Percentiles rank a stretch among this genome's conserved stretches.
phyloP scores from a whole-genome alignment of 768 basidiomycete genomes.

The Gloeostereum incarnatum region DNA sequence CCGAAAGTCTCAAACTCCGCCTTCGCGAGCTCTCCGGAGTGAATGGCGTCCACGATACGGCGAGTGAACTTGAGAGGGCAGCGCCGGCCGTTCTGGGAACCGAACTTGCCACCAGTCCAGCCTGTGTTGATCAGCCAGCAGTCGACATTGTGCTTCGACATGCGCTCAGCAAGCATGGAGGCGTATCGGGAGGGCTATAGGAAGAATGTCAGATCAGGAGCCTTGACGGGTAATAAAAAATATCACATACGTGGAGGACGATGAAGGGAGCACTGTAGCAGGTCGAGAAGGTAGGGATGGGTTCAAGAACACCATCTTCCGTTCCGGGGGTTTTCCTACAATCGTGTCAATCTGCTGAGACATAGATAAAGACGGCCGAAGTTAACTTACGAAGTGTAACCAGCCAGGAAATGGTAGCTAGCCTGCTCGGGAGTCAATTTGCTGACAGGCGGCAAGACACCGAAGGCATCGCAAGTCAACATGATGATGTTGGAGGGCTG shows the following conservation, averaged over 20 bases:
- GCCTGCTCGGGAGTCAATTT: conserved; percentile 92
- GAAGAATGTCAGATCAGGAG: conserved; percentile 2
- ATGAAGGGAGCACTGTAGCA: conserved; percentile 99
- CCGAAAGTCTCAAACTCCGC: conserved; percentile 82
- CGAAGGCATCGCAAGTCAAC: conserved; percentile 97
- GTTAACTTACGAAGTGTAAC: conserved; percentile 77
- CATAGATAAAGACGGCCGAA: not conserved
- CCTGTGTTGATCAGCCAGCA: conserved; percentile 99
- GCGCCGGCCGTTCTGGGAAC: conserved; percentile 71
- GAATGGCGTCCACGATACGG: conserved; percentile 94
- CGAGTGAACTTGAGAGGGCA: conserved; percentile 96
- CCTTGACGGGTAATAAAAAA: not conserved
- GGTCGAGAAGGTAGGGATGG: conserved; percentile 97
- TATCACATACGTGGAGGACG: conserved; percentile 69
- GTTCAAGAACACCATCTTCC: conserved; percentile 95
- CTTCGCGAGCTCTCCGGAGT: conserved; percentile 83
- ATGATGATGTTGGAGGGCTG: conserved; percentile 95
- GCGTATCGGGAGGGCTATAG: conserved; percentile 87
- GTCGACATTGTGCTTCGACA: conserved; percentile 81
- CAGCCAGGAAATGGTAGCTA: conserved; percentile 95
- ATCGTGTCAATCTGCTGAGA: conserved; percentile 8
- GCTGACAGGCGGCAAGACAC: conserved; percentile 94
- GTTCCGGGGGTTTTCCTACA: conserved; percentile 94
- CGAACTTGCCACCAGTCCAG: conserved; percentile 93
- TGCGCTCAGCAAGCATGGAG: conserved; percentile 91